A percentile compares a stretch with the other conserved stretches of the same genome.
Evolutionary conservation across 2,329 filamentous ascomycete genomes (phyloP).

Genomic region (Periconia digitata): DNA sequence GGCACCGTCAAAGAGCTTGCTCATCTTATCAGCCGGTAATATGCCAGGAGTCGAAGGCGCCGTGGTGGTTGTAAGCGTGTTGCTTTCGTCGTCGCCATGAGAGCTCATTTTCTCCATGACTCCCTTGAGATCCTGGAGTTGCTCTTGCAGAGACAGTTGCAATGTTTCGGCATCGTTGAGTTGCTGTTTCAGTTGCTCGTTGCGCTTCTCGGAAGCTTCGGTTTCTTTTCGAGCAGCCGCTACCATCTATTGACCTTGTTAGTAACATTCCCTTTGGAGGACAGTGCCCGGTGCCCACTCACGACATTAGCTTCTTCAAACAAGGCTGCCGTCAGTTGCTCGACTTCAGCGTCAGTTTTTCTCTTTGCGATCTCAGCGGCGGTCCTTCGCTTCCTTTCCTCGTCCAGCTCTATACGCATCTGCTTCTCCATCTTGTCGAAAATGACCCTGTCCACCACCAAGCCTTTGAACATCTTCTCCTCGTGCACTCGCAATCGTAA

Average conservation of each 20-base stretch:
- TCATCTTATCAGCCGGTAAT: slow-evolving; percentile 58
- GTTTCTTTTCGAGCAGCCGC: slow-evolving; percentile 83
- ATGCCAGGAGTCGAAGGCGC: slow-evolving; percentile 80
- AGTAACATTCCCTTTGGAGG: slow-evolving; percentile 9
- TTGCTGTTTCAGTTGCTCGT: slow-evolving; percentile 83
- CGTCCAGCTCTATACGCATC: slow-evolving; percentile 44
- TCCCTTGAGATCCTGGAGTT: slow-evolving; percentile 84
- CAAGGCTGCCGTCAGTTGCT: slow-evolving; percentile 85
- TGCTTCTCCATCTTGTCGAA: slow-evolving; percentile 60
- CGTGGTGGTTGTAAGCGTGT: slow-evolving; percentile 62
- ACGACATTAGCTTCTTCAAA: slow-evolving; percentile 96
- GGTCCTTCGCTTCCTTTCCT: slow-evolving; percentile 45
- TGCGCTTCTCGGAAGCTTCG: slow-evolving; percentile 77
- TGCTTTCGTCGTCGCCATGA: slow-evolving; percentile 71
- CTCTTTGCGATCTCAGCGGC: slow-evolving; percentile 68
- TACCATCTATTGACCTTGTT: slow-evolving; percentile 68
- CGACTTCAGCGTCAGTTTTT: slow-evolving; percentile 87
- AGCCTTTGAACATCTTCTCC: slow-evolving; percentile 68
- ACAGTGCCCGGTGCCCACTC: slow-evolving; percentile 18
- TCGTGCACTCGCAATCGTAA: slow-evolving; percentile 68
- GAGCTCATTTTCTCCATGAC: slow-evolving; percentile 86
- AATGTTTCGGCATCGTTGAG: slow-evolving; percentile 84
- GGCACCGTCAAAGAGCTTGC: slow-evolving; percentile 62
- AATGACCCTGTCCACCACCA: slow-evolving; percentile 73
- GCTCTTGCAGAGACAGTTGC: slow-evolving; percentile 87